These are phyloP conservation scores for Davidsoniella australis DNA, from an alignment of 2,329 filamentous ascomycete species.

Conservation along the genomic window DNA sequence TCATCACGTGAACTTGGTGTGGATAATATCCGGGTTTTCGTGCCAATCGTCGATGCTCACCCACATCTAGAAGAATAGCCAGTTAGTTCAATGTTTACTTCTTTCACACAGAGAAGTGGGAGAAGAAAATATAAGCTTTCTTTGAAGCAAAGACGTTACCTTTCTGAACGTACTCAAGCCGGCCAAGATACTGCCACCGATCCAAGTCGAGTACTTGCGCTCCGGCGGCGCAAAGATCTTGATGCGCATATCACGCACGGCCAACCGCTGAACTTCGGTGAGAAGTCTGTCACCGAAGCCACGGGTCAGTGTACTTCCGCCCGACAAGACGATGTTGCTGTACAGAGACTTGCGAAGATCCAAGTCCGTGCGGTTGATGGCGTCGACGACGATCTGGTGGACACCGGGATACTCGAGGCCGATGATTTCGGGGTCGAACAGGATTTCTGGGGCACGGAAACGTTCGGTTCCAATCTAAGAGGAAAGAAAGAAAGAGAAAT, in stretches of 20 bases:
- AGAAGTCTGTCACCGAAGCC: constrained; percentile 88
- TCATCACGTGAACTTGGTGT: constrained; percentile 77
- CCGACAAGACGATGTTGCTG: constrained; percentile 92
- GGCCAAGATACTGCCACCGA: constrained; percentile 90
- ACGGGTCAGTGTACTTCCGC: constrained; percentile 88
- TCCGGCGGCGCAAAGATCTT: constrained; percentile 98
- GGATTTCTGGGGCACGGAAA: constrained; percentile 88
- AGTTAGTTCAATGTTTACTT: constrained; percentile 4
- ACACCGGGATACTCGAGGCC: constrained; percentile 92
- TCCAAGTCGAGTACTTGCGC: constrained; percentile 98
- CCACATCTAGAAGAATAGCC: constrained; percentile 63
- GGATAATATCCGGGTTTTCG: constrained; percentile 97
- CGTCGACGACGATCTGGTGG: constrained; percentile 93
- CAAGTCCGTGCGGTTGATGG: constrained; percentile 87
- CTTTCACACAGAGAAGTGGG: not conserved
- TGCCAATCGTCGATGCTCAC: constrained; percentile 99
- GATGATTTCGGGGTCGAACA: constrained; percentile 95
- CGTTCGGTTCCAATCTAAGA: constrained; percentile 71
- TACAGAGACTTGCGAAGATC: constrained; percentile 88
- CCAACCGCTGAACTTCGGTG: constrained; percentile 79
- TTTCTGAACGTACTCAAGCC: constrained; percentile 97
- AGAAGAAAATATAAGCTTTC: constrained; percentile 16
- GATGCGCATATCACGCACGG: constrained; percentile 98
- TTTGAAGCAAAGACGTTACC: constrained; percentile 30
- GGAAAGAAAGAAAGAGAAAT: constrained; percentile 7